phyloP scores from a whole-genome alignment of 140 eudicot genomes.

The Erigeron philadelphicus region DNA sequence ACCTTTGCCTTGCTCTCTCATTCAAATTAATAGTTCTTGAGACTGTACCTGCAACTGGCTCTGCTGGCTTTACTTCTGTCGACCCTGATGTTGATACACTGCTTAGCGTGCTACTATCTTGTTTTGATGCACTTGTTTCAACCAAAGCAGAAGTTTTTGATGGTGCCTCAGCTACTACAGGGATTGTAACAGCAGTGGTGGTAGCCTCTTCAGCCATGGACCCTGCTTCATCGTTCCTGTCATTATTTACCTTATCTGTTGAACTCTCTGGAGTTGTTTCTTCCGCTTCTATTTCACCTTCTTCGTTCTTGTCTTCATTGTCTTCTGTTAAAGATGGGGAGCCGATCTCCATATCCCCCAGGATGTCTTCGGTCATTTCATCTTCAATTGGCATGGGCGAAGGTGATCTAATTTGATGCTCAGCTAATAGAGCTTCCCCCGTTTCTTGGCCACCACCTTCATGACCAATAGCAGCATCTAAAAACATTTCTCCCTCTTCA shows the following conservation, averaged over 20 bases:
- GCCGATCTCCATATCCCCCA: conserved; percentile 43
- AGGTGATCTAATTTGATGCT: conserved; percentile 34
- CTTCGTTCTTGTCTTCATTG: conserved; percentile 57
- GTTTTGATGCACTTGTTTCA: conserved; percentile 32
- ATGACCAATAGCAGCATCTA: conserved; percentile 37
- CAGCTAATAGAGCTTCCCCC: conserved; percentile 42
- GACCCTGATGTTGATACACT: conserved; percentile 24
- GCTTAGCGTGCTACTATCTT: conserved; percentile 28
- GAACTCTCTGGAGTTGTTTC: conserved; percentile 40
- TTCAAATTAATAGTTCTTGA: conserved; percentile 57
- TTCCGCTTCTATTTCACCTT: conserved; percentile 43
- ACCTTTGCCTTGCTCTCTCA: conserved; percentile 61
- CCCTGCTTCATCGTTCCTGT: conserved; percentile 34
- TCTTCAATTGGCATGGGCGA: conserved; percentile 43
- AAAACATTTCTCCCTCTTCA: conserved; percentile 73
- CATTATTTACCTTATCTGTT: conserved; percentile 34
- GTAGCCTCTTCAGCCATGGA: conserved; percentile 18
- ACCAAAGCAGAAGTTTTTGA: conserved; percentile 26
- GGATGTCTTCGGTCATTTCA: conserved; percentile 27
- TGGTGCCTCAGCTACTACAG: conserved; percentile 32
- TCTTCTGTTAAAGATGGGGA: conserved; percentile 44
- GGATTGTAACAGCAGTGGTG: conserved; percentile 19
- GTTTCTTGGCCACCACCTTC: conserved; percentile 42
- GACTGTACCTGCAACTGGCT: conserved; percentile 36
- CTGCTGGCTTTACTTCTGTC: conserved; percentile 29